Conservation (phyloP, 176 grass and related monocot genomes). For the Eleusine coracana region DNA sequence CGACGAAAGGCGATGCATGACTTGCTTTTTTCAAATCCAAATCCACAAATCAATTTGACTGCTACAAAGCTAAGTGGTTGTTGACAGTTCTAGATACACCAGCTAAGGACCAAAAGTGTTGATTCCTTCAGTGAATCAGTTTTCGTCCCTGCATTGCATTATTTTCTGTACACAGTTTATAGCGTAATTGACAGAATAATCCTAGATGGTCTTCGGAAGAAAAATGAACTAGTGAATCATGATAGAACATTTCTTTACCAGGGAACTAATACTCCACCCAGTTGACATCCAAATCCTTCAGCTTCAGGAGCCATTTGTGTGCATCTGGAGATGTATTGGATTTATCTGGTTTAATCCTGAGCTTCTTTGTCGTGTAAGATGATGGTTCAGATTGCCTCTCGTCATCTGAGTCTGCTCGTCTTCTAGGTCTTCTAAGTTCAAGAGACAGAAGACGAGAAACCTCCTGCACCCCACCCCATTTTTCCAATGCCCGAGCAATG, state of each 20-base stretch:
- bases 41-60: neutral
- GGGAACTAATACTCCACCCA: conserved; percentile 58
- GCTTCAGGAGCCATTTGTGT: conserved; percentile 73
- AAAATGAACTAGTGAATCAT: neutral
- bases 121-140: neutral
- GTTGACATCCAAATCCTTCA: conserved; percentile 79
- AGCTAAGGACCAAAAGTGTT: neutral
- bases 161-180: conserved; percentile 22
- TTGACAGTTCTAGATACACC: neutral
- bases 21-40: neutral
- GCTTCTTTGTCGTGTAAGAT: conserved; percentile 7
- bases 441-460: conserved; percentile 88
- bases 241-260: neutral
- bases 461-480: conserved; percentile 90
- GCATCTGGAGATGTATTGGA: conserved; percentile 37
- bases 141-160: neutral
- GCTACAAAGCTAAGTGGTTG: neutral
- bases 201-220: neutral
- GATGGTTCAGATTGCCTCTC: conserved; percentile 46
- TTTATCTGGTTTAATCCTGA: conserved; percentile 40
- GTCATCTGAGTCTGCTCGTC: conserved; percentile 27
- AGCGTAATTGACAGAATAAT: neutral
- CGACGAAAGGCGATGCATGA: neutral
- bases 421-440: conserved; percentile 61
- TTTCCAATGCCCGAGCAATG: conserved; percentile 94